Evolutionary conservation across 768 basidiomycete species (phyloP), one percentile per base, ranked within the genome.

Genomic region (Collybiopsis confluens): DNA sequence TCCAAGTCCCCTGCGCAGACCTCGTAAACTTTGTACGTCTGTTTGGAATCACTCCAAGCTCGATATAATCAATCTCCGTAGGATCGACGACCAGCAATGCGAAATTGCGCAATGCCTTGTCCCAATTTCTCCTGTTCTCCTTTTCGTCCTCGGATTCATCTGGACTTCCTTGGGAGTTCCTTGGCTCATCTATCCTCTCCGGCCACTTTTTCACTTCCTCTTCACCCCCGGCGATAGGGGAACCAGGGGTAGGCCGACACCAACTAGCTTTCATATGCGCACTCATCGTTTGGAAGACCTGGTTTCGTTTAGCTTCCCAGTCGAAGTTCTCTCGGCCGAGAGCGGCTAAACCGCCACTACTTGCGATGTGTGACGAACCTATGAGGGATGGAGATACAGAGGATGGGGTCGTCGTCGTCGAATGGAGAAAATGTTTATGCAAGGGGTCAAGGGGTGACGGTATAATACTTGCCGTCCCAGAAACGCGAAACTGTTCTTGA

Each of bases 21-120:
- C 75, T 74, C 58, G 68, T 74, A 53, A 81, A 90, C 49, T 68
- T 64, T 24, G 80, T 82, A 62, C 90, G 69, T 57, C 73, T 73
- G 58, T 90, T 78, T 8, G 86, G 87, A 21, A 69, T 54, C 18
- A 75, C 71, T 0, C 70, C 76, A 27, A 92, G 60, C 62, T 88
- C 87, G 15, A 85, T 62, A 68, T 79, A 80, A 63, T 94, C 92
- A 30, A 92, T 81, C 51, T 80, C 76, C 1, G 69, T 61, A 1
- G 90, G 86, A 60, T 92, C 90, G 27, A 93, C 70, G 10, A 90
- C 64, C 38, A 92, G 59, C 62, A 93, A 64, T 16, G 86, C 82
- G 59, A 91, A 92, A 61, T 89, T 88, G 8, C 66, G 58, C 56
- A 87, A 65, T 28, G 90, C 86, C 33, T 47, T 63, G 49, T 80